Percentiles rank a stretch among this genome's conserved stretches.
phyloP scores from a whole-genome alignment of 768 basidiomycete species.

The Boletus pseudo-olivaceus region DNA sequence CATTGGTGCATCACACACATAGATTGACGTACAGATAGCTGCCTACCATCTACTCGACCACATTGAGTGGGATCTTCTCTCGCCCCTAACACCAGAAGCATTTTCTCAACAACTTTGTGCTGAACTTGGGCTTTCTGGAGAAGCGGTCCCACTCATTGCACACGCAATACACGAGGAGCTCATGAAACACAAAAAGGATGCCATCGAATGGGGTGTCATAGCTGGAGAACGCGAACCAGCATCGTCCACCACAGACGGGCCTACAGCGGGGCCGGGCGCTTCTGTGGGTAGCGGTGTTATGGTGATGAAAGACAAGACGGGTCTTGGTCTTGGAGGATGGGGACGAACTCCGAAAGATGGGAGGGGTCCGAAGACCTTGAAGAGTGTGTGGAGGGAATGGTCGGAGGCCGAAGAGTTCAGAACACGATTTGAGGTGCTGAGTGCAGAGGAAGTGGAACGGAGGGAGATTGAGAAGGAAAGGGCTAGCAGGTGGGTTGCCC shows the following conservation, averaged over 20 bases:
- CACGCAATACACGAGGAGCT: constrained; percentile 96
- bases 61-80: constrained; percentile 98
- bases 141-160: constrained; percentile 83
- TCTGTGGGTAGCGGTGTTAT: constrained; percentile 37
- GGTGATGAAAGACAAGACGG: constrained; percentile 79
- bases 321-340: constrained; percentile 70
- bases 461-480: constrained; percentile 86
- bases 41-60: constrained; percentile 89
- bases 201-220: constrained; percentile 90
- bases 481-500: constrained; percentile 54
- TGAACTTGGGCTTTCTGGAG: constrained; percentile 86
- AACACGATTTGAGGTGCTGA: constrained; percentile 84
- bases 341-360: constrained; percentile 75
- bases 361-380: constrained; percentile 74
- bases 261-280: constrained; percentile 2
- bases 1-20: neutral
- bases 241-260: constrained; percentile 16
- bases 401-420: constrained; percentile 85
- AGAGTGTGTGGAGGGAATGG: constrained; percentile 96
- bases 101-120: constrained; percentile 77
- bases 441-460: constrained; percentile 86
- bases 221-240: constrained; percentile 46
- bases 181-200: constrained; percentile 92
- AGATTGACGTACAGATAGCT: constrained; percentile 98
- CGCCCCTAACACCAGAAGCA: constrained; percentile 81